Evolutionary conservation across 176 grass and related monocot genomes (phyloP).

Genomic region (Bothriochloa decipiens): DNA sequence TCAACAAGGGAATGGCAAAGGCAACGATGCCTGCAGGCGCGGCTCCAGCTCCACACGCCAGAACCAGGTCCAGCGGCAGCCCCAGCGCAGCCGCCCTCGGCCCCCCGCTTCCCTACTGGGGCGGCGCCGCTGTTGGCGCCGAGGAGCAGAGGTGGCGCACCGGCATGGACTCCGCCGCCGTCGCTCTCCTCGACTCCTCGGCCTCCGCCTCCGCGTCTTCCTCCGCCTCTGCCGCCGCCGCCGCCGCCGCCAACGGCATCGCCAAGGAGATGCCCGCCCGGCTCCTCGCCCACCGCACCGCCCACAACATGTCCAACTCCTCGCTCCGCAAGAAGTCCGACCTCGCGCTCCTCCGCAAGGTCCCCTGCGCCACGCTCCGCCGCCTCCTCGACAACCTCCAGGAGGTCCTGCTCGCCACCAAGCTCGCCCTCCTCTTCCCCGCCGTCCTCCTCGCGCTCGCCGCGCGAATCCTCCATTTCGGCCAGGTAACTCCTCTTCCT

Average conservation of each 20-base stretch:
- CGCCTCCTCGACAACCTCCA: constrained; percentile 65
- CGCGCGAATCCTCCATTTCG: constrained; percentile 49
- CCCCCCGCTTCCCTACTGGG: constrained; percentile 1
- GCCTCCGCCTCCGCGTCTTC: background rate
- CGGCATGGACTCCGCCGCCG: constrained; percentile 6
- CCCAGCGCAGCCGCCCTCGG: background rate
- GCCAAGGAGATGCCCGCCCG: constrained; percentile 47
- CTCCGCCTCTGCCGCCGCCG: background rate
- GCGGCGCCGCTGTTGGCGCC: background rate
- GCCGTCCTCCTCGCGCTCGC: constrained; percentile 65
- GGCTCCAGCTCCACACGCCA: background rate
- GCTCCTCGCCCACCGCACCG: constrained; percentile 53
- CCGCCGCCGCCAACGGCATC: background rate
- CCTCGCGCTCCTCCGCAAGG: constrained; percentile 64
- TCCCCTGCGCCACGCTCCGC: constrained; percentile 54
- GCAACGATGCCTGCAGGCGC: background rate
- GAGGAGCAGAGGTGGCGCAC: background rate
- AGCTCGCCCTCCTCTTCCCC: constrained; percentile 75
- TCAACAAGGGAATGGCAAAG: background rate
- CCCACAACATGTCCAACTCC: constrained; percentile 83
- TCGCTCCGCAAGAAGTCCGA: constrained; percentile 92
- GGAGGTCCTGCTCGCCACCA: constrained; percentile 81
- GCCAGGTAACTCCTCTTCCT: constrained; percentile 35
- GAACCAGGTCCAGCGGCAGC: background rate
- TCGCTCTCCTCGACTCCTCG: background rate